Evolutionary conservation across 1,284 basidiomycete genomes (phyloP), one percentile per base, ranked within the genome.

Genomic region (Marasmius tenuissimus): DNA sequence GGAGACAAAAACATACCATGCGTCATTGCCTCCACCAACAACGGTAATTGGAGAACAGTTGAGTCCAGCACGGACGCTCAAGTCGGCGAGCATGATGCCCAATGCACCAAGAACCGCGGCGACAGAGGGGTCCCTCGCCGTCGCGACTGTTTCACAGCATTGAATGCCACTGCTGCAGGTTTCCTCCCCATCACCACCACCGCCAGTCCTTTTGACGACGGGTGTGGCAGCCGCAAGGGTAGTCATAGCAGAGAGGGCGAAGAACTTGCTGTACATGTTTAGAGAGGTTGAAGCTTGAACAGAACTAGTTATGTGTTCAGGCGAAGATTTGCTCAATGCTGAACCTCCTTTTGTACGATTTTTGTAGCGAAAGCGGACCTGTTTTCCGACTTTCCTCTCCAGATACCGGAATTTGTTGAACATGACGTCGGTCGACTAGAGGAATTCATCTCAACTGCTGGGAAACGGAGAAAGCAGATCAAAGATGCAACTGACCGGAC

Each of bases 211-310:
- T 9, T 54, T 58, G 49, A 47, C 58, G 55, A 38, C 39, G 16
- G 63, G 57, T 33, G 58, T 65, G 58, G 63, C 63, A 45, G 56
- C 63, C 57, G 61, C 63, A 60, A 65, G 61, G 56, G 57, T 57
- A 58, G 57, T 52, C 57, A 57, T 35, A 52, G 37, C 57, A 49
- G 54, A 38, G 60, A 58, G 16, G 27, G 48, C 40, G 33, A 59
- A 49, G 52, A n/a, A 5, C 16, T 48, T 47, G 52, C 53, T 59
- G 42, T 58, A 57, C 57, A 61, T 61, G 58, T 27, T 61, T 2
- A 12, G n/a, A 20, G 33, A 34, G 14, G 14, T 20, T 47, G 45
- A 53, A 52, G 51, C 60, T 61, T 54, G 50, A 61, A 59, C 57
- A n/a, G 50, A 58, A 56, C 22, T 34, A 35, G 47, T 49, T 22